Percentiles rank a stretch among this genome's conserved stretches.
phyloP scores from a whole-genome alignment of 805 yeast genomes.

The Kodamaea neixiangensis region DNA sequence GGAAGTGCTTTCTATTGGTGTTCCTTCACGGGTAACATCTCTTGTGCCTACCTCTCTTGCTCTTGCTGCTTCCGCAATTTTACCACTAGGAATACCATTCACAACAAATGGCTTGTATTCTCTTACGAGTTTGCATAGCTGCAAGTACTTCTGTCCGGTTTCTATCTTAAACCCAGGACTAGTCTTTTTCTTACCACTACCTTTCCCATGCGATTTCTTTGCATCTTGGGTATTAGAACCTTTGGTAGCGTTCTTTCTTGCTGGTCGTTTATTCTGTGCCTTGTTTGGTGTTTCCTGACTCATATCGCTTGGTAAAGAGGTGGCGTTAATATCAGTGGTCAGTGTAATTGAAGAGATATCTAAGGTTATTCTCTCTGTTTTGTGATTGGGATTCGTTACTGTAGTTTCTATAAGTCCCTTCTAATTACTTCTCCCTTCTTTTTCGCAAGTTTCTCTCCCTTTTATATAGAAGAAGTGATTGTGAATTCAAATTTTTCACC shows the following conservation, averaged over 20 bases:
- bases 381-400: neutral
- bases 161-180: slow-evolving; percentile 2
- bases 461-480: neutral
- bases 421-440: neutral
- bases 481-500: neutral
- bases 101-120: slow-evolving; percentile 37
- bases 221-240: neutral
- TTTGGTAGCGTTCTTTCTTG: neutral
- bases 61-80: slow-evolving; percentile 11
- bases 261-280: neutral
- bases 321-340: no score
- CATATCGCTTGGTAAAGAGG: neutral
- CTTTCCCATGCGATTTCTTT: neutral
- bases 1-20: neutral
- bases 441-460: neutral
- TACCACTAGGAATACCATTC: slow-evolving; percentile 30
- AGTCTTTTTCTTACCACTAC: slow-evolving; percentile 1
- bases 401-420: neutral
- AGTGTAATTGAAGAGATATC: neutral
- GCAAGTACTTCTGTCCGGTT: slow-evolving; percentile 12
- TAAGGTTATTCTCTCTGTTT: neutral
- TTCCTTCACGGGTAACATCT: no score
- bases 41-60: neutral
- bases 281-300: neutral
- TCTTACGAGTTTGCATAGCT: slow-evolving; percentile 35